These are phyloP conservation scores for Physaria fendleri DNA, from an alignment of 345 rosid species.

Conservation along the genomic window DNA sequence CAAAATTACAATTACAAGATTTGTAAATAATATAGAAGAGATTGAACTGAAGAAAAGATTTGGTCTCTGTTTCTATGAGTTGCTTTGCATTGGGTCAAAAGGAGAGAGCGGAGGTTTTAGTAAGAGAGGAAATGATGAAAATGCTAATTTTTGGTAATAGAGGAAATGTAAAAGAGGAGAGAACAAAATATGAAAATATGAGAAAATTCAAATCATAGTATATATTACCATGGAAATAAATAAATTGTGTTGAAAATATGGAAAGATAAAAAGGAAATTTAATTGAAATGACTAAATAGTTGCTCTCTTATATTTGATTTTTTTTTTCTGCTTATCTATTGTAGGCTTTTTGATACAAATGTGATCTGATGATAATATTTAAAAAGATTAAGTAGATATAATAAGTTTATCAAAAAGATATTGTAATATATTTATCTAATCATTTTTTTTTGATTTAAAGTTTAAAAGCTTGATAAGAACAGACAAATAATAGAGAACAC, in stretches of 20 bases:
- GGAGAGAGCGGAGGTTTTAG: background rate
- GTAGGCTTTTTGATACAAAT: background rate
- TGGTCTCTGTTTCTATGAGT: slow-evolving; percentile 3
- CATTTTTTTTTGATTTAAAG: background rate
- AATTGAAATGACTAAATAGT: background rate
- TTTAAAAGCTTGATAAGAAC: background rate
- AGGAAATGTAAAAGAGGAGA: slow-evolving; percentile 2
- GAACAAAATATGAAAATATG: background rate
- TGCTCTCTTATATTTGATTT: background rate
- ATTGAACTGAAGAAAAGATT: slow-evolving; percentile 13
- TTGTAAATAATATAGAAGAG: slow-evolving; percentile 8
- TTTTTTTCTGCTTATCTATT: background rate
- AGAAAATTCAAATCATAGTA: slow-evolving; percentile 8
- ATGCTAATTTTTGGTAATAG: slow-evolving; percentile 10
- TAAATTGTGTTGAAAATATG: slow-evolving; percentile 3
- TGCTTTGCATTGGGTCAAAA: background rate
- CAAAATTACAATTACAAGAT: background rate
- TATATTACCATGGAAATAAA: slow-evolving; percentile 17
- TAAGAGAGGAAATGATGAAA: background rate
- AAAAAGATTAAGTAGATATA: background rate
- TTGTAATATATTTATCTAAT: background rate
- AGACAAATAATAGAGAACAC: background rate
- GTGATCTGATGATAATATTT: background rate
- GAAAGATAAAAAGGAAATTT: background rate
- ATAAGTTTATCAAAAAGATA: background rate